Percentiles rank a stretch among this genome's conserved stretches.
These are phyloP conservation scores for Kodamaea nitidulidarum DNA, from an alignment of 805 yeast species.

Conservation along the genomic window DNA sequence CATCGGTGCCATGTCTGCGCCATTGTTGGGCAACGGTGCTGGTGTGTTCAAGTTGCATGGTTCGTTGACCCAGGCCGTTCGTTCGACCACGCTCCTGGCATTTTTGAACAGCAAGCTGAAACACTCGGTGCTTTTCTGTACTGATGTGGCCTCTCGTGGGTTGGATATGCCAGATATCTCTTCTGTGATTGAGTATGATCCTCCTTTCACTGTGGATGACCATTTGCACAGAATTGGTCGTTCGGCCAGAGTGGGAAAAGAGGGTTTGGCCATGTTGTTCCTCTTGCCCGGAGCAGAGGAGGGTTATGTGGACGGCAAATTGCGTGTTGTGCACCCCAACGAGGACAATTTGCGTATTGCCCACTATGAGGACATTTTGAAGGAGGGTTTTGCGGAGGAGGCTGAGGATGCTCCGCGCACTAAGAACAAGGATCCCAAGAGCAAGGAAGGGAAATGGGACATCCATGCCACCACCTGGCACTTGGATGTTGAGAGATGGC, in stretches of 20 bases:
- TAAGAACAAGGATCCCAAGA: constrained; percentile 34
- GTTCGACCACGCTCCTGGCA: constrained; percentile 70
- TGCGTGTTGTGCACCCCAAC: constrained; percentile 37
- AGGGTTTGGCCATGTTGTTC: constrained; percentile 75
- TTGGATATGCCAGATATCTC: constrained; percentile 85
- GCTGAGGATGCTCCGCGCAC: constrained; percentile 35
- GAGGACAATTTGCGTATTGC: constrained; percentile 29
- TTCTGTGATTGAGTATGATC: constrained; percentile 87
- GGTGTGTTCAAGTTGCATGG: constrained; percentile 79
- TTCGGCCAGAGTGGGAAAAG: constrained; percentile 94
- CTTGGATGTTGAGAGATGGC: constrained; percentile 81
- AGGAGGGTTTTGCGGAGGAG: constrained; percentile 32
- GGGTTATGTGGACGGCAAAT: constrained; percentile 59
- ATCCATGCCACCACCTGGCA: constrained; percentile 96
- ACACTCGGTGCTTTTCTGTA: constrained; percentile 76
- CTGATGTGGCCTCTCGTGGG: constrained; percentile 98
- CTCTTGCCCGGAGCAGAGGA: constrained; percentile 89
- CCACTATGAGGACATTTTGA: constrained; percentile 31
- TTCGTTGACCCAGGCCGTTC: constrained; percentile 75
- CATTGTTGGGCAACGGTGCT: constrained; percentile 42
- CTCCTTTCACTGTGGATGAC: constrained; percentile 91
- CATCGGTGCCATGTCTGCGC: constrained; percentile 48
- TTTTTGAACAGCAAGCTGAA: constrained; percentile 45
- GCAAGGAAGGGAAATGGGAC: constrained; percentile 68
- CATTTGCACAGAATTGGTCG: constrained; percentile 96